phyloP scores from a whole-genome alignment of 2,329 filamentous ascomycete genomes.

The Diplodia scrobiculata region DNA sequence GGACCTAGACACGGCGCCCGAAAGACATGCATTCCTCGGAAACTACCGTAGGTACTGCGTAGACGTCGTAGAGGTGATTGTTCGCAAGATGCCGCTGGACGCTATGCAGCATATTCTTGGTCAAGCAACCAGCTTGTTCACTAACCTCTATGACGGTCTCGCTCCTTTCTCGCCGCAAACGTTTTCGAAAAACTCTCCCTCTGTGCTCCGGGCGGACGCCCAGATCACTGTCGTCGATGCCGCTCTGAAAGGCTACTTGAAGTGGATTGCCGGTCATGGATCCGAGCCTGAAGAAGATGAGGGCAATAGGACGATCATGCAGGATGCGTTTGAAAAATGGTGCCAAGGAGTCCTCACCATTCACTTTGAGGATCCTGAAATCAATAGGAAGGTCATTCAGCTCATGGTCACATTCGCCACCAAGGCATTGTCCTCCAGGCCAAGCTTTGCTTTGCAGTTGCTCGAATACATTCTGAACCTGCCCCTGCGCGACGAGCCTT shows the following conservation, averaged over 20 bases:
- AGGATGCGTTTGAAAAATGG: slow-evolving; percentile 69
- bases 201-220: slow-evolving; percentile 79
- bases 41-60: slow-evolving; percentile 93
- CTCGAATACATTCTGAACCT: slow-evolving; percentile 88
- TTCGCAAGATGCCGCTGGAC: slow-evolving; percentile 77
- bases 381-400: slow-evolving; percentile 78
- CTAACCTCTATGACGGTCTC: slow-evolving; percentile 72
- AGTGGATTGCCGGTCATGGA: slow-evolving; percentile 66
- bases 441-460: slow-evolving; percentile 81
- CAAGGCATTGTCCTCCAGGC: slow-evolving; percentile 73
- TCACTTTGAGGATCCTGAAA: slow-evolving; percentile 78
- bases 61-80: slow-evolving; percentile 83
- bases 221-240: slow-evolving; percentile 89
- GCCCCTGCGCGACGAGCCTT: slow-evolving; percentile 71
- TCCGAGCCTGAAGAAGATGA: slow-evolving; percentile 57
- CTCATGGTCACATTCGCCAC: slow-evolving; percentile 83
- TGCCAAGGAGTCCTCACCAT: slow-evolving; percentile 70
- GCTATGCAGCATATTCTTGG: slow-evolving; percentile 85
- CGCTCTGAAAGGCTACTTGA: slow-evolving; percentile 82
- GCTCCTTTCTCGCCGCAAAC: slow-evolving; percentile 62
- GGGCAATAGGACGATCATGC: slow-evolving; percentile 59
- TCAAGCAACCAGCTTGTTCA: slow-evolving; percentile 72
- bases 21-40: slow-evolving; percentile 90
- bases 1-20: slow-evolving; percentile 91
- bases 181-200: slow-evolving; percentile 66